A percentile compares a stretch with the other conserved stretches of the same genome.
Conservation (phyloP, 1,284 basidiomycete species). For the Ceratobasidium sp. region DNA sequence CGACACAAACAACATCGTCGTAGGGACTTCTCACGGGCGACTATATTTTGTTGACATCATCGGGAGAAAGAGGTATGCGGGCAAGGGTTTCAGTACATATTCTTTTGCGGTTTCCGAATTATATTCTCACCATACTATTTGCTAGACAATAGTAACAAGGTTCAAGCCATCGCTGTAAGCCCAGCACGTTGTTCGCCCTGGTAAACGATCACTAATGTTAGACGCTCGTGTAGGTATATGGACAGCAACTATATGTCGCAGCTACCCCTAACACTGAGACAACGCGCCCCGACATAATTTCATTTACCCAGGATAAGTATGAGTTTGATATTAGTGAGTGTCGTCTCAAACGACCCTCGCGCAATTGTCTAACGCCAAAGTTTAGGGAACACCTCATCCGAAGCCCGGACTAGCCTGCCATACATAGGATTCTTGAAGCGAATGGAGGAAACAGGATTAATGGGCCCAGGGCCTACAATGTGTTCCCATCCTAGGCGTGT, state of each 20-base stretch:
- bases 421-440: too few relatives aligned
- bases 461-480: too few relatives aligned
- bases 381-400: too few relatives aligned
- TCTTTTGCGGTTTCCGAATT: neutral
- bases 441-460: too few relatives aligned
- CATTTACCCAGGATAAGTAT: neutral
- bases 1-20: neutral
- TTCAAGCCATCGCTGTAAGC: slow-evolving; percentile 2
- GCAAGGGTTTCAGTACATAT: neutral
- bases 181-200: neutral
- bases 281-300: neutral
- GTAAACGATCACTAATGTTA: neutral
- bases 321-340: neutral
- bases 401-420: too few relatives aligned
- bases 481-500: too few relatives aligned
- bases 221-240: neutral
- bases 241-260: neutral
- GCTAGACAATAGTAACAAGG: neutral
- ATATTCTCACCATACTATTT: neutral
- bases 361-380: too few relatives aligned
- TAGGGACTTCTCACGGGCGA: neutral
- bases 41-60: neutral
- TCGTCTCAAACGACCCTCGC: too few relatives aligned
- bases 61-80: neutral
- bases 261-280: neutral